These are phyloP conservation scores for Amanita phalloides DNA, from an alignment of 768 basidiomycete species.

Conservation along the genomic window DNA sequence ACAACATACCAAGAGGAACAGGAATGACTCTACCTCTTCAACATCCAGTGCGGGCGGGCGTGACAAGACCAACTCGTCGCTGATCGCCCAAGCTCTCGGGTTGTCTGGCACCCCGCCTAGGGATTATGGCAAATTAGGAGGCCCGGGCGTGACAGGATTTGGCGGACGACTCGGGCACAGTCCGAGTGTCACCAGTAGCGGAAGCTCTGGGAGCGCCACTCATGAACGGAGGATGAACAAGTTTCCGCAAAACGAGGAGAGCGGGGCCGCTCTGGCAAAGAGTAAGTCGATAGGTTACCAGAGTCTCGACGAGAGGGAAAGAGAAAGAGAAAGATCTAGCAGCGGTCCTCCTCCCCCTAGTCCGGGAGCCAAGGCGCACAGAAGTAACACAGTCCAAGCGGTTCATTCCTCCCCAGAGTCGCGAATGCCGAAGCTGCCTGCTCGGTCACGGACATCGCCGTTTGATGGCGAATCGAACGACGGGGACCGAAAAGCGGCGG, in stretches of 20 bases:
- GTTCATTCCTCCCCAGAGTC: constrained; percentile 31
- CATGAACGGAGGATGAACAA: constrained; percentile 21
- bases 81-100: constrained; percentile 33
- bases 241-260: constrained; percentile 3
- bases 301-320: constrained; percentile 7
- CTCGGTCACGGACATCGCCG: constrained; percentile 41
- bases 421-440: constrained; percentile 42
- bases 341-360: not conserved
- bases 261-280: constrained; percentile 15
- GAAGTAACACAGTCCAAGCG: constrained; percentile 45
- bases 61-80: constrained; percentile 22
- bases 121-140: constrained; percentile 26
- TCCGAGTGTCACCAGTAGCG: constrained; percentile 18
- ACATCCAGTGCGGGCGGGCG: constrained; percentile 1
- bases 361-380: constrained; percentile 18
- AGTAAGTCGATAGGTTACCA: constrained; percentile 22
- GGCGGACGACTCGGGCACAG: constrained; percentile 17
- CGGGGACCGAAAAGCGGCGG: constrained; percentile 13
- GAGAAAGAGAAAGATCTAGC: not conserved
- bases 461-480: constrained; percentile 8
- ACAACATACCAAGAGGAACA: constrained; percentile 1
- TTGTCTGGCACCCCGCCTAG: constrained; percentile 29
- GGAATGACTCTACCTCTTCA: constrained; percentile 9
- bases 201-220: constrained; percentile 19
- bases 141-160: constrained; percentile 21